These are phyloP conservation scores for Metschnikowia continentalis DNA, from an alignment of 805 yeast genomes.

Conservation along the genomic window DNA sequence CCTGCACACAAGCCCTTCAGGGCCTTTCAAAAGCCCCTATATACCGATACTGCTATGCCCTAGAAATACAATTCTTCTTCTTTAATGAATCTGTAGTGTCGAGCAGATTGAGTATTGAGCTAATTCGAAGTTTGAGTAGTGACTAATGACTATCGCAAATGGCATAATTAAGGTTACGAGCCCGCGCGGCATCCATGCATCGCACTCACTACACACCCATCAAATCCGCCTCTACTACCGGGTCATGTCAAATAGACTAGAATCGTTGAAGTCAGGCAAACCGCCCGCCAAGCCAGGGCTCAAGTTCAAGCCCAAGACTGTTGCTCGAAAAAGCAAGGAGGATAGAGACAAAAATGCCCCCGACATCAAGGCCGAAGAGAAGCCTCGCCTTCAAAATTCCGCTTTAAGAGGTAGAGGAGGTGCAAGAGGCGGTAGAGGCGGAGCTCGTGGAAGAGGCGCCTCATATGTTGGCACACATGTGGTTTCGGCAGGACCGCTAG, in stretches of 20 bases:
- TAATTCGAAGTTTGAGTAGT: no score
- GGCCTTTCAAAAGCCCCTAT: not conserved
- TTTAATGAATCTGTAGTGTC: no score
- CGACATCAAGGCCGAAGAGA: slow-evolving; percentile 34
- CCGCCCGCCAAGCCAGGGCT: slow-evolving; percentile 47
- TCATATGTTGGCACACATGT: slow-evolving; percentile 53
- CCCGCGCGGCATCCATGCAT: not conserved
- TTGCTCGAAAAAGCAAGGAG: slow-evolving; percentile 77
- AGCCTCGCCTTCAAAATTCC: slow-evolving; percentile 12
- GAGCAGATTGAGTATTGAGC: no score
- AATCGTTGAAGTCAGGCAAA: slow-evolving; percentile 36
- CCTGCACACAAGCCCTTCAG: not conserved
- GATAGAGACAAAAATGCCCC: slow-evolving; percentile 81
- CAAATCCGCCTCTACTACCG: not conserved
- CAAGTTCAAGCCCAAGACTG: slow-evolving; percentile 83
- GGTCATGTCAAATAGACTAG: slow-evolving; percentile 40
- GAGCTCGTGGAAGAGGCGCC: slow-evolving; percentile 35
- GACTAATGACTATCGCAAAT: no score
- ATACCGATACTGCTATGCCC: no score
- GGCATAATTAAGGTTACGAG: not conserved
- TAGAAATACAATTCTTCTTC: no score
- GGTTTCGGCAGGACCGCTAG: slow-evolving; percentile 69
- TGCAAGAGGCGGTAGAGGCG: slow-evolving; percentile 29
- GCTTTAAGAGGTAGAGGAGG: slow-evolving; percentile 24
- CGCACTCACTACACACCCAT: not conserved